Percentiles rank a stretch among this genome's conserved stretches.
Conservation (phyloP, 78 protist species). For the Bodo saltans region DNA sequence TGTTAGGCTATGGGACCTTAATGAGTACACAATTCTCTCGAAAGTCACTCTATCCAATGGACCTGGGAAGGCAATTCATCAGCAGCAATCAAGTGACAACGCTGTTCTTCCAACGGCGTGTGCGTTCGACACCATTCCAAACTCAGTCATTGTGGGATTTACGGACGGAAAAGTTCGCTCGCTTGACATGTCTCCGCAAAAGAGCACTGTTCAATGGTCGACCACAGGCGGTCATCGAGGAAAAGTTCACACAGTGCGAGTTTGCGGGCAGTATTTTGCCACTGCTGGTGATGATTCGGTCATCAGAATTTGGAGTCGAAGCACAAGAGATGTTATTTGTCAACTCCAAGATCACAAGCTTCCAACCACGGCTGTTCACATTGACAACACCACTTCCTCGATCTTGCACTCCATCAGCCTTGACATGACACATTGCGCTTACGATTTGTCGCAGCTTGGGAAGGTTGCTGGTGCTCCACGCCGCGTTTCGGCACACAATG, state of each 20-base stretch:
- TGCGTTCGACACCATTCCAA: neutral
- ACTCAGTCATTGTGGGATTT: neutral
- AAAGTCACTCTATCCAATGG: neutral
- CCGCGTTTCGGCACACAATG: neutral
- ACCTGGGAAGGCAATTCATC: neutral
- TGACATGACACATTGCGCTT: neutral
- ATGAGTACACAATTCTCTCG: neutral
- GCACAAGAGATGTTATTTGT: neutral
- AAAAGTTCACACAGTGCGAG: neutral
- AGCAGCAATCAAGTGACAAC: too few relatives aligned
- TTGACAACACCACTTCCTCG: neutral
- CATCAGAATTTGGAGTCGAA: neutral
- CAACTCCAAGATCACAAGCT: neutral
- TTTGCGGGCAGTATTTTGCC: neutral
- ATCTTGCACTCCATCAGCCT: conserved; percentile 1
- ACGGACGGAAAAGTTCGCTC: neutral
- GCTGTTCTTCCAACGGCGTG: neutral
- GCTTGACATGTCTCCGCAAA: neutral
- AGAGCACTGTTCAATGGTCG: neutral
- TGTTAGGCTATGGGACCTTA: conserved; percentile 14
- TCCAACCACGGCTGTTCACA: neutral
- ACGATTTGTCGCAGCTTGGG: conserved; percentile 17
- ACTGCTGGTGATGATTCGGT: conserved; percentile 3
- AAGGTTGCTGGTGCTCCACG: neutral
- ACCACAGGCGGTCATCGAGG: neutral